Conservation (phyloP, 805 yeast genomes). For the Saccharomyces eubayanus region DNA sequence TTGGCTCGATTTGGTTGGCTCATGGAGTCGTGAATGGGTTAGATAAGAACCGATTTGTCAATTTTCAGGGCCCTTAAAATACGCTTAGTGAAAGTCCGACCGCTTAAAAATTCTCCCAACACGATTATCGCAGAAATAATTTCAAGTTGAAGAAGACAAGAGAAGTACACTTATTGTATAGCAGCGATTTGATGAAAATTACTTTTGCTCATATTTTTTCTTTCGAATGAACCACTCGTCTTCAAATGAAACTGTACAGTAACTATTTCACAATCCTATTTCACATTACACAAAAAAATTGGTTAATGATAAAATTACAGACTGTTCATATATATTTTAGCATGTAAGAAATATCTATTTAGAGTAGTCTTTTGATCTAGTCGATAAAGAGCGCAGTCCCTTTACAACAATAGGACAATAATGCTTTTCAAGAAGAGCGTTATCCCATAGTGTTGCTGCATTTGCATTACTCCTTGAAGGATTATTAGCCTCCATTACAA, state of each 20-base stretch:
- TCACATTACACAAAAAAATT: neutral
- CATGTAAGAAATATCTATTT: conserved; percentile 4
- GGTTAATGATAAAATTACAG: neutral
- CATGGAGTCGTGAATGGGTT: neutral
- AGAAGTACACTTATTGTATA: neutral
- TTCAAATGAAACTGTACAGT: neutral
- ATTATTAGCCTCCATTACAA: conserved; percentile 54
- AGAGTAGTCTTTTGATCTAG: conserved; percentile 26
- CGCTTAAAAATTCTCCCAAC: neutral
- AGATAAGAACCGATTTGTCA: neutral
- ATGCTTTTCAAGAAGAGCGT: conserved; percentile 67
- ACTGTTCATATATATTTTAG: neutral
- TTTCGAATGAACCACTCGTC: neutral
- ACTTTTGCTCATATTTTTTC: neutral
- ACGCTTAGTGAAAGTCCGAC: neutral
- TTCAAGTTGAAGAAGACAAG: neutral
- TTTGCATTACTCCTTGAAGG: conserved; percentile 76
- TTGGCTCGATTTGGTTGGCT: neutral
- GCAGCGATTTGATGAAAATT: neutral
- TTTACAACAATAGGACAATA: conserved; percentile 75
- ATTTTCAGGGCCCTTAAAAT: neutral
- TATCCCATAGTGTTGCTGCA: conserved; percentile 89
- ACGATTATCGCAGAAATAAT: neutral
- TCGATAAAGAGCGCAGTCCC: conserved; percentile 42
- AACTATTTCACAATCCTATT: neutral